Base-by-base conservation (phyloP, 148 eudicot species). In the Agrostemma githago region DNA sequence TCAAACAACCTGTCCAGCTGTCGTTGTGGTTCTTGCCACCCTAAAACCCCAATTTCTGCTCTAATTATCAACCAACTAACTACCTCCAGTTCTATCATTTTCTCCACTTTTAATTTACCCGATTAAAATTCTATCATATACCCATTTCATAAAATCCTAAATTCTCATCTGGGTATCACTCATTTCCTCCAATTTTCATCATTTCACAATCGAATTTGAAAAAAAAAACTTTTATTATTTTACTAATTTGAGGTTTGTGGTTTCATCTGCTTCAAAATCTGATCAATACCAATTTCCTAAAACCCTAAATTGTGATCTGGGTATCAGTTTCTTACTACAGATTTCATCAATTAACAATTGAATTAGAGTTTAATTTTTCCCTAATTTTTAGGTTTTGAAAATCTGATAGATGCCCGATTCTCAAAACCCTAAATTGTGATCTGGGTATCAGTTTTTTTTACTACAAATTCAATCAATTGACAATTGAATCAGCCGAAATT, bases 101-200 rank as follows among this genome's bases (percentile, higher is more conserved):
- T 8, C 12, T 48, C 14, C 8, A 48, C 14, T 48, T 48, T 48
- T 48, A 8, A 48, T 43, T 2, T 43, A 43, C 2, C 46, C 5
- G 16, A 3, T 51, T 51, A 51, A 51, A 51, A 51, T 10, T 51
- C 16, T 51, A 3, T 2, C 15, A 51, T 9, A 51, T 51, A 71
- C 80, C 80, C 80, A 77, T 71, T 72, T 71, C 41, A 14, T 9
- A 62, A 53, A 51, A 39, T 16, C 39, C 0, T 4, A 41, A 54
- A 8, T 65, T 64, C 6, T 78, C 14, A 65, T 56, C 58, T 72
- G 80, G 46, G 72, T 68, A 21, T 16, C 6, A 38, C 1, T 26
- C 3, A 71, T 20, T 6, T 71, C 1, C 43, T 10, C 8, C 12
- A 40, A 54, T n/a, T 37, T 57, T 15, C 58, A 10, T 19, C 56